A percentile compares a stretch with the other conserved stretches of the same genome.
Conservation (phyloP, 1,139 yeast species). For the Saccharomyces hybrid region DNA sequence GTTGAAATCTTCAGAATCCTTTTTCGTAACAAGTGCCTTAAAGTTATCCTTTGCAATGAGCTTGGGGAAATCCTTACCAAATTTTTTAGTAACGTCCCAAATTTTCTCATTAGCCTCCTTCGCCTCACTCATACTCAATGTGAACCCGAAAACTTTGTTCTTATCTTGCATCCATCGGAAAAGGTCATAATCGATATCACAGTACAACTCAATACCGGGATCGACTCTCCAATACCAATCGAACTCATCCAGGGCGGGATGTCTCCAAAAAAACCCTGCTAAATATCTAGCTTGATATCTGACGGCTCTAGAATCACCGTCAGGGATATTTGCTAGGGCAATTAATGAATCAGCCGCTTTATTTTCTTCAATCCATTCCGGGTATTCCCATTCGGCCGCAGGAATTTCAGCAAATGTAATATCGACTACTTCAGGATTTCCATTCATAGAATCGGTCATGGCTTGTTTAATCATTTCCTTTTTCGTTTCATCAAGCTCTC, state of each 20-base stretch:
- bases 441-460: conserved; percentile 5
- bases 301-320: conserved; percentile 57
- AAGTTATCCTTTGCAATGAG: not conserved
- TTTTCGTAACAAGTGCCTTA: conserved; percentile 1
- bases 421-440: not conserved
- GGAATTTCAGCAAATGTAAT: conserved; percentile 13
- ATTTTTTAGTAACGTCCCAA: conserved; percentile 67
- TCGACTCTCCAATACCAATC: conserved; percentile 94
- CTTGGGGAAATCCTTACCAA: conserved; percentile 50
- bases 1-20: conserved; percentile 52
- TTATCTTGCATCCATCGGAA: conserved; percentile 77
- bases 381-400: conserved; percentile 46
- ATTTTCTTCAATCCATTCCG: conserved; percentile 51
- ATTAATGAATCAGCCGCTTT: conserved; percentile 48
- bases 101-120: conserved; percentile 66
- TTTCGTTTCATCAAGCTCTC: conserved; percentile 36
- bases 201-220: conserved; percentile 68
- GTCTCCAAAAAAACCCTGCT: conserved; percentile 81
- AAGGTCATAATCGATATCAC: conserved; percentile 74
- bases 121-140: conserved; percentile 77
- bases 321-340: conserved; percentile 47
- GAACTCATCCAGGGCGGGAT: conserved; percentile 58
- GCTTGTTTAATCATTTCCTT: not conserved
- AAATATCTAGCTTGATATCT: conserved; percentile 89
- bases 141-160: conserved; percentile 63